Conservation (phyloP, 768 basidiomycete species). For the Macrocybe gigantea region DNA sequence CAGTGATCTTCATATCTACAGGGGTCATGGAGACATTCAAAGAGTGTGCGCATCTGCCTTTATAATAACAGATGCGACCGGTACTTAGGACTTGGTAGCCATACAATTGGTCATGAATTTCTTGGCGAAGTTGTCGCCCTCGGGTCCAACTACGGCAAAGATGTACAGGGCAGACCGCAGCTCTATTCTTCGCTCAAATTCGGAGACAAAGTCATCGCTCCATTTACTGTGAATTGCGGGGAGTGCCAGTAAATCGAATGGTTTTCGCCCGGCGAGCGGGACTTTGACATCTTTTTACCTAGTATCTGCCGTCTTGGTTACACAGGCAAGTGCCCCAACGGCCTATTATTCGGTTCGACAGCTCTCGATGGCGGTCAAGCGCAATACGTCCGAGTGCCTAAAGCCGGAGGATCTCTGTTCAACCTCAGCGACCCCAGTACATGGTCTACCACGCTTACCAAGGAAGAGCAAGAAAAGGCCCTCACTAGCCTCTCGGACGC, state of each 20-base stretch:
- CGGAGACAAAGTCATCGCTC: slow-evolving; percentile 75
- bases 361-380: slow-evolving; percentile 70
- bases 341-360: slow-evolving; percentile 62
- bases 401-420: slow-evolving; percentile 74
- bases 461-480: slow-evolving; percentile 29
- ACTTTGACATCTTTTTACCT: background rate
- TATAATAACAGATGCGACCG: background rate
- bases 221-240: slow-evolving; percentile 79
- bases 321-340: slow-evolving; percentile 60
- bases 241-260: slow-evolving; percentile 65
- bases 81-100: slow-evolving; percentile 28
- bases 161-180: slow-evolving; percentile 43
- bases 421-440: slow-evolving; percentile 45
- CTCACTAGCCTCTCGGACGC: slow-evolving; percentile 48
- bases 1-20: slow-evolving; percentile 71
- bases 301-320: slow-evolving; percentile 73
- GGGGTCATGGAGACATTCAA: slow-evolving; percentile 50
- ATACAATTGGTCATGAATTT: slow-evolving; percentile 73
- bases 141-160: slow-evolving; percentile 48
- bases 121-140: slow-evolving; percentile 67
- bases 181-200: slow-evolving; percentile 60
- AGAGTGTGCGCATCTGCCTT: slow-evolving; percentile 38
- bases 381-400: slow-evolving; percentile 74
- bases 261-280: background rate
- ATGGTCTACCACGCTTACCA: slow-evolving; percentile 33